Conservation (phyloP, 2,329 filamentous ascomycete genomes). For the Claviceps sorghi region DNA sequence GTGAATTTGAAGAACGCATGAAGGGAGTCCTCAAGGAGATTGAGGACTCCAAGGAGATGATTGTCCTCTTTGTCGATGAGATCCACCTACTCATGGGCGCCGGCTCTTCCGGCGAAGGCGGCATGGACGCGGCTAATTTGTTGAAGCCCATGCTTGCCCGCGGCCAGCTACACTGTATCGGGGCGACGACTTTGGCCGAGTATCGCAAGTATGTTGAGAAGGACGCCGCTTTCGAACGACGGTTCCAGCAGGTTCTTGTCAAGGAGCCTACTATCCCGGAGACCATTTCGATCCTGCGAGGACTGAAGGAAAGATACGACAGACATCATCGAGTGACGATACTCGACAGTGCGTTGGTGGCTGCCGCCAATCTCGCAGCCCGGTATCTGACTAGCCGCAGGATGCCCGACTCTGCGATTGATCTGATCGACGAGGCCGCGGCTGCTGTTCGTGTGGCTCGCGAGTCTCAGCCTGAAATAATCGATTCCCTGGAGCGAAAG, state of each 20-base stretch:
- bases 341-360: slow-evolving; percentile 81
- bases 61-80: slow-evolving; percentile 95
- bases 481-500: slow-evolving; percentile 86
- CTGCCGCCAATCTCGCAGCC: slow-evolving; percentile 79
- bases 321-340: slow-evolving; percentile 97
- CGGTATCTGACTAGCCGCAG: slow-evolving; percentile 84
- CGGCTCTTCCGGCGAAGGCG: slow-evolving; percentile 83
- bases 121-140: slow-evolving; percentile 96
- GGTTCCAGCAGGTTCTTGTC: slow-evolving; percentile 95
- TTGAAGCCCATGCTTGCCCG: slow-evolving; percentile 96
- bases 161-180: slow-evolving; percentile 94
- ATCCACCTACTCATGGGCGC: slow-evolving; percentile 98
- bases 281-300: slow-evolving; percentile 95
- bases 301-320: slow-evolving; percentile 95
- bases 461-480: slow-evolving; percentile 89
- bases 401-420: slow-evolving; percentile 90
- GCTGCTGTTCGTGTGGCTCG: slow-evolving; percentile 91
- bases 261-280: slow-evolving; percentile 83
- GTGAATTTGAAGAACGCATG: slow-evolving; percentile 98
- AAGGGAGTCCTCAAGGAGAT: slow-evolving; percentile 98
- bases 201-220: slow-evolving; percentile 99
- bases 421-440: slow-evolving; percentile 89
- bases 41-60: slow-evolving; percentile 84
- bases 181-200: slow-evolving; percentile 85
- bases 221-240: slow-evolving; percentile 91